phyloP scores from a whole-genome alignment of 106 monocot genomes.

The Acanthochlamys bracteata region DNA sequence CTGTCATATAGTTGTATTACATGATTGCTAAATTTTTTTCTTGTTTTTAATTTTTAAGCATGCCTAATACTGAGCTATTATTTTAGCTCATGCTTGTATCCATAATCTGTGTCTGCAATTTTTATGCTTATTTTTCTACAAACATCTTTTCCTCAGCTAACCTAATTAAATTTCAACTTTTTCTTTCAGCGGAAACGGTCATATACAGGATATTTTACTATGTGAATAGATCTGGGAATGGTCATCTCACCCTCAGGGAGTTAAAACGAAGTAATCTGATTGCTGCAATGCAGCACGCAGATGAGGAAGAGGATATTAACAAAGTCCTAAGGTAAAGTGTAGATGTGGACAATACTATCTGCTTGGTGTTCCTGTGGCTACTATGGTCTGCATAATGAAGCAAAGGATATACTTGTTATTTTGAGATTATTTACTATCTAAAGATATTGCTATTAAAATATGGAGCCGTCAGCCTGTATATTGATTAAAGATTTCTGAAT shows the following conservation, averaged over 20 bases:
- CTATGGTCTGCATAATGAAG: too few relatives aligned
- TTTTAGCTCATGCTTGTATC: too few relatives aligned
- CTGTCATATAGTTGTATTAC: too few relatives aligned
- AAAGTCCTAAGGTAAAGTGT: slow-evolving; percentile 71
- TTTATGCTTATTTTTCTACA: background rate
- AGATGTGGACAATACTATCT: background rate
- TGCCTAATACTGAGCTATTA: too few relatives aligned
- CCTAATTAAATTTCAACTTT: background rate
- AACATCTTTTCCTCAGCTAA: background rate
- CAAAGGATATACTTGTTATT: too few relatives aligned
- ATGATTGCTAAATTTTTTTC: too few relatives aligned
- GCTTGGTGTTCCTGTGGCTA: too few relatives aligned
- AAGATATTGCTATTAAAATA: too few relatives aligned
- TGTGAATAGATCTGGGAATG: slow-evolving; percentile 94
- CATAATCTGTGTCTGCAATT: too few relatives aligned
- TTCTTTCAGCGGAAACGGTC: slow-evolving; percentile 85
- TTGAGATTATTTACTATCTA: too few relatives aligned
- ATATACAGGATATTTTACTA: slow-evolving; percentile 98
- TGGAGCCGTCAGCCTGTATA: too few relatives aligned
- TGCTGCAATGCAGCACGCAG: slow-evolving; percentile 86
- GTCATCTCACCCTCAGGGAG: slow-evolving; percentile 82
- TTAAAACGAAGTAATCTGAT: slow-evolving; percentile 82
- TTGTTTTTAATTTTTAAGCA: too few relatives aligned
- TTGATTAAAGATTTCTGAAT: background rate
- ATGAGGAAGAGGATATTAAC: slow-evolving; percentile 98